Evolutionary conservation across 2,329 filamentous ascomycete species (phyloP).

Genomic region (Aspergillus sp.): DNA sequence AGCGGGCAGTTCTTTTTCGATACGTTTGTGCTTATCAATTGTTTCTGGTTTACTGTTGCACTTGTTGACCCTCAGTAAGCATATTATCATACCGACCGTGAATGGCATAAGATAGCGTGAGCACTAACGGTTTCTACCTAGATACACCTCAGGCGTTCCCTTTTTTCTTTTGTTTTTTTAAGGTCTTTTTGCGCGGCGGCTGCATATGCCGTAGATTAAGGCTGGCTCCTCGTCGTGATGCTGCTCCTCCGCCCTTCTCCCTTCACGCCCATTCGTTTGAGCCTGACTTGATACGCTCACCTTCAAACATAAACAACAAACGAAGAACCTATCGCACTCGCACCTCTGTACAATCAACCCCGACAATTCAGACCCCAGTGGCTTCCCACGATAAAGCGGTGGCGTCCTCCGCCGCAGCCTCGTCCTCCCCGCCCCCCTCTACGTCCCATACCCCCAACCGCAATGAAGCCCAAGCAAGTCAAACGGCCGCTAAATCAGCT

Average conservation of each 20-base stretch:
- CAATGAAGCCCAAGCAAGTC: constrained; percentile 19
- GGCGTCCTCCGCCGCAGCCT: constrained; percentile 21
- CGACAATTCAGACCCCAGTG: constrained; percentile 1
- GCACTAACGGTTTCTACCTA: neutral
- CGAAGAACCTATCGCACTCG: constrained; percentile 8
- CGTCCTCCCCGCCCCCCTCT: constrained; percentile 24
- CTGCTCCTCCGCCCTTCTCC: constrained; percentile 28
- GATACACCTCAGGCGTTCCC: neutral
- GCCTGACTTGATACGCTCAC: constrained; percentile 17
- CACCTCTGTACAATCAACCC: constrained; percentile 2
- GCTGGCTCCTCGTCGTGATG: constrained; percentile 37
- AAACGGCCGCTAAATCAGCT: constrained; percentile 24
- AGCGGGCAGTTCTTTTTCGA: neutral
- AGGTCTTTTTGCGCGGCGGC: constrained; percentile 21
- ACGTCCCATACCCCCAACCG: constrained; percentile 20
- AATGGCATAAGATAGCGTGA: neutral
- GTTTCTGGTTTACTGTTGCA: neutral
- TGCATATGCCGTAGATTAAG: constrained; percentile 33
- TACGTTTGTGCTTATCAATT: too few relatives aligned
- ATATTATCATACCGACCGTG: too few relatives aligned
- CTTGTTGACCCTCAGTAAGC: neutral
- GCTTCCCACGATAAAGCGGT: constrained; percentile 22
- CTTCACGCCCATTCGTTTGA: constrained; percentile 19
- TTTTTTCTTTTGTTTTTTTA: neutral
- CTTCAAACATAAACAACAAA: constrained; percentile 5